phyloP scores from a whole-genome alignment of 345 rosid genomes.

The Hypericum androsaemum region DNA sequence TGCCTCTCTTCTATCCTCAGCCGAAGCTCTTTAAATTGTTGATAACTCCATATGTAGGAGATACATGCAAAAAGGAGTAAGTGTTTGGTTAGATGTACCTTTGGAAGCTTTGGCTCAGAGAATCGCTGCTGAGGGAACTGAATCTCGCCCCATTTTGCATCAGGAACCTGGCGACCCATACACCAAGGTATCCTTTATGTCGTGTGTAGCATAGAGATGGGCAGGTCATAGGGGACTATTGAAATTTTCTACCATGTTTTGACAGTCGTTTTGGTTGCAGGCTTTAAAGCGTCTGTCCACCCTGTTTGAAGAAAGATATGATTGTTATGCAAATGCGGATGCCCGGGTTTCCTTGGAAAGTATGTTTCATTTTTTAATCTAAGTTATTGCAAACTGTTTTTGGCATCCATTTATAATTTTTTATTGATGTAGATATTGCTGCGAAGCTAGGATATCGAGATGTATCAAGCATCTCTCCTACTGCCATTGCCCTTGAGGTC shows the following conservation, averaged over 20 bases:
- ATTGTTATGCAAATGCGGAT: constrained; percentile 32
- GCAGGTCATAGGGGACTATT: too few relatives aligned
- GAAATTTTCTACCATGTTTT: neutral
- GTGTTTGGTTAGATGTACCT: constrained; percentile 33
- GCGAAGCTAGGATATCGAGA: constrained; percentile 21
- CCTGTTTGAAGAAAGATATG: constrained; percentile 28
- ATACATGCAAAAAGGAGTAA: constrained; percentile 32
- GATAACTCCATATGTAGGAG: constrained; percentile 15
- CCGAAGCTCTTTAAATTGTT: neutral
- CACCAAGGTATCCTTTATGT: constrained; percentile 21
- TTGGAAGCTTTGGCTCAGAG: constrained; percentile 42
- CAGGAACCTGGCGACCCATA: constrained; percentile 32
- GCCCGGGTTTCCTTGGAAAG: constrained; percentile 28
- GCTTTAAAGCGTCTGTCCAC: constrained; percentile 29
- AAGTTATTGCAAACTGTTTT: too few relatives aligned
- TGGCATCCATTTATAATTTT: neutral
- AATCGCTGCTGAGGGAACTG: constrained; percentile 43
- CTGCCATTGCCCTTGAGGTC: constrained; percentile 37
- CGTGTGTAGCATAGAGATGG: neutral
- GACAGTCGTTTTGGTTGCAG: constrained; percentile 12
- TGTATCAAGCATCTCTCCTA: constrained; percentile 24
- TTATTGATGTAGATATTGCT: constrained; percentile 22
- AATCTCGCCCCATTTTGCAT: constrained; percentile 33
- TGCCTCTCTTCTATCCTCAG: neutral
- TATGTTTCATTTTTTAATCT: constrained; percentile 2